Percentiles rank a stretch among this genome's conserved stretches.
These are phyloP conservation scores for Sporothrix brunneoviolacea DNA, from an alignment of 2,329 filamentous ascomycete genomes.

Conservation along the genomic window DNA sequence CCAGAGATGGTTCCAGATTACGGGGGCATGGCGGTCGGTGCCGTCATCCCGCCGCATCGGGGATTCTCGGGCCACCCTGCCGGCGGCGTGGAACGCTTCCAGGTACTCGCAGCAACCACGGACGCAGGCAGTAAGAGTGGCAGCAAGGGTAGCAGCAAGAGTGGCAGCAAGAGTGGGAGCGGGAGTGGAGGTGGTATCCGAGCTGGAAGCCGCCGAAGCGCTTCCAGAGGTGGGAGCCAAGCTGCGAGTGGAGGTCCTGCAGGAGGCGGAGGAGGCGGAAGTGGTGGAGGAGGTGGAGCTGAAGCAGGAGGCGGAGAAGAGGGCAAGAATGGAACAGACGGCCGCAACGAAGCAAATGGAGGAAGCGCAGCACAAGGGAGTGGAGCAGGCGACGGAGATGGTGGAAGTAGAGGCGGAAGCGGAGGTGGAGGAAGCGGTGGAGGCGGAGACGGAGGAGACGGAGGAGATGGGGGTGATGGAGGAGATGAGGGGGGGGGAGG, in stretches of 20 bases:
- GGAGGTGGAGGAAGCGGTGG: neutral
- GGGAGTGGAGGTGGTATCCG: neutral
- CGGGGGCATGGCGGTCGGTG: neutral
- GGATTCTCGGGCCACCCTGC: constrained; percentile 9
- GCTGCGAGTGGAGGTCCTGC: too few species aligned
- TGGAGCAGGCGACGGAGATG: neutral
- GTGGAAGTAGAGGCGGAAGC: neutral
- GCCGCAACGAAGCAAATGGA: neutral
- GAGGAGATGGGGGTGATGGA: neutral
- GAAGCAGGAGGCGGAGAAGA: neutral
- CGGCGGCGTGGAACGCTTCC: constrained; percentile 9
- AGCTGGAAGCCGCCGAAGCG: too few species aligned
- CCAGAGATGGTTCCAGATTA: too few species aligned
- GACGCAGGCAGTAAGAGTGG: neutral
- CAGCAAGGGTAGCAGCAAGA: neutral
- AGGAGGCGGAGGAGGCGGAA: neutral
- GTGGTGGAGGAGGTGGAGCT: neutral
- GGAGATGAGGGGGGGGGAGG: neutral
- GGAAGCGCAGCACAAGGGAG: neutral
- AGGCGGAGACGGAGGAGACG: neutral
- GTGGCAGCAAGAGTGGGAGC: neutral
- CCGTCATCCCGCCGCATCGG: neutral
- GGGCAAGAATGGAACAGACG: too few species aligned
- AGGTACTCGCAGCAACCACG: neutral
- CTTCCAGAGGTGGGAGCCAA: too few species aligned